These are phyloP conservation scores for Cordyceps militaris DNA, from an alignment of 2,329 filamentous ascomycete species.

Conservation along the genomic window DNA sequence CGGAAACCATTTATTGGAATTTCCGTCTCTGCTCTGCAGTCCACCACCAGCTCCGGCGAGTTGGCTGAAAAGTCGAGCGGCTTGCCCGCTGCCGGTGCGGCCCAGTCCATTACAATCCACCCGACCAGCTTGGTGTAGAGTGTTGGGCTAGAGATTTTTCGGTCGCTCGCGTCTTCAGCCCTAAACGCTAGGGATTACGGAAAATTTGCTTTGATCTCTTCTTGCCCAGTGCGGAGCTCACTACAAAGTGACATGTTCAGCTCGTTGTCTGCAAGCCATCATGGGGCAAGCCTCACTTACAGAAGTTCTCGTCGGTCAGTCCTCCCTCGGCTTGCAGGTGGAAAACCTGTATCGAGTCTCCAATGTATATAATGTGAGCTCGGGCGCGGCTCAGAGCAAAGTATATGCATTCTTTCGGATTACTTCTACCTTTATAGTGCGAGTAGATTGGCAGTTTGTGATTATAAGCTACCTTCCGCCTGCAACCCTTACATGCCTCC, in stretches of 20 bases:
- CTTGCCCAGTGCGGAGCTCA: background rate
- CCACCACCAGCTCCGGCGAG: background rate
- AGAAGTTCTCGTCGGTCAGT: background rate
- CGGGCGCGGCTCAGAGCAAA: constrained; percentile 13
- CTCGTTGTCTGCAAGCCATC: too few relatives aligned
- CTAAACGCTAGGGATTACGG: background rate
- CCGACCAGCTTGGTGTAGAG: background rate
- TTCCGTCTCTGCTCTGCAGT: background rate
- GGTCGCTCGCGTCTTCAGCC: background rate
- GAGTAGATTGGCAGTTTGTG: constrained; percentile 33
- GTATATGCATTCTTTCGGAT: constrained; percentile 30
- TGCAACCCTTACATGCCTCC: constrained; percentile 31
- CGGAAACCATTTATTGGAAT: background rate
- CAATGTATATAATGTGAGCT: constrained; percentile 9
- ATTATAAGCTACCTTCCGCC: constrained; percentile 38
- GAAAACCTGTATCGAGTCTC: constrained; percentile 14
- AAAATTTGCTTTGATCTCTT: background rate
- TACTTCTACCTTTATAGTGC: constrained; percentile 31
- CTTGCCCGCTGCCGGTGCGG: background rate
- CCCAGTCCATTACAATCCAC: background rate
- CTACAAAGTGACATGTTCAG: background rate
- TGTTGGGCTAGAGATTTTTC: background rate
- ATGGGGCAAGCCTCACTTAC: background rate
- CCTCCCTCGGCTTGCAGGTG: background rate
- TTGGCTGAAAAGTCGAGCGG: background rate